Percentiles rank a stretch among this genome's conserved stretches.
Evolutionary conservation across 2,329 filamentous ascomycete genomes (phyloP).

Genomic region (Pochonia chlamydosporia): DNA sequence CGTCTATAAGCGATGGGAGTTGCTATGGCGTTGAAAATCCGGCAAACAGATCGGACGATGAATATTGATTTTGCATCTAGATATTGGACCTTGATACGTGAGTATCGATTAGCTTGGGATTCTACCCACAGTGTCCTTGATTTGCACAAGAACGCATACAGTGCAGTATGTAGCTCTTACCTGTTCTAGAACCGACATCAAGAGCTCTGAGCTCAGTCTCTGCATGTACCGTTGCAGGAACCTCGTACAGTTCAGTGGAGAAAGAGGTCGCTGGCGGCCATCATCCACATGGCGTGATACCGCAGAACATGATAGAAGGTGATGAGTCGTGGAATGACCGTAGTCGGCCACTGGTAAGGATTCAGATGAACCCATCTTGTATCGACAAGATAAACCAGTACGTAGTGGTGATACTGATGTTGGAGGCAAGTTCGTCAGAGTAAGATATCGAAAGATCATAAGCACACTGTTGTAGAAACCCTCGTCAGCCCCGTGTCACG

Average conservation of each 20-base stretch:
- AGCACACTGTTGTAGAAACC: background rate
- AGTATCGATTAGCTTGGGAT: background rate
- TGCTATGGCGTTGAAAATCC: slow-evolving; percentile 30
- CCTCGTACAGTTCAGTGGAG: background rate
- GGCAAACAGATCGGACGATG: slow-evolving; percentile 30
- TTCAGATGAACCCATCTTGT: background rate
- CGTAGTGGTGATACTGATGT: no score
- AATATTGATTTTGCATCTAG: slow-evolving; percentile 20
- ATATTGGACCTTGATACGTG: background rate
- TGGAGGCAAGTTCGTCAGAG: background rate
- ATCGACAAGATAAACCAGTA: background rate
- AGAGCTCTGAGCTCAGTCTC: slow-evolving; percentile 3
- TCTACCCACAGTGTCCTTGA: no score
- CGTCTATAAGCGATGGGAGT: slow-evolving; percentile 36
- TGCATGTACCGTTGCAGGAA: background rate
- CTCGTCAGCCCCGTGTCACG: background rate
- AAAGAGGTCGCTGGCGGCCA: background rate
- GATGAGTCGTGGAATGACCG: background rate
- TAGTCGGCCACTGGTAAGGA: background rate
- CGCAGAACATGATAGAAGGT: background rate
- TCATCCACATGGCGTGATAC: background rate
- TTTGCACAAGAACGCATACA: background rate
- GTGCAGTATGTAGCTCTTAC: background rate
- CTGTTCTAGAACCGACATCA: slow-evolving; percentile 6
- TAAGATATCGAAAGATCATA: background rate